These are phyloP conservation scores for Cladosporium halotolerans DNA, from an alignment of 2,329 filamentous ascomycete genomes.

Conservation along the genomic window DNA sequence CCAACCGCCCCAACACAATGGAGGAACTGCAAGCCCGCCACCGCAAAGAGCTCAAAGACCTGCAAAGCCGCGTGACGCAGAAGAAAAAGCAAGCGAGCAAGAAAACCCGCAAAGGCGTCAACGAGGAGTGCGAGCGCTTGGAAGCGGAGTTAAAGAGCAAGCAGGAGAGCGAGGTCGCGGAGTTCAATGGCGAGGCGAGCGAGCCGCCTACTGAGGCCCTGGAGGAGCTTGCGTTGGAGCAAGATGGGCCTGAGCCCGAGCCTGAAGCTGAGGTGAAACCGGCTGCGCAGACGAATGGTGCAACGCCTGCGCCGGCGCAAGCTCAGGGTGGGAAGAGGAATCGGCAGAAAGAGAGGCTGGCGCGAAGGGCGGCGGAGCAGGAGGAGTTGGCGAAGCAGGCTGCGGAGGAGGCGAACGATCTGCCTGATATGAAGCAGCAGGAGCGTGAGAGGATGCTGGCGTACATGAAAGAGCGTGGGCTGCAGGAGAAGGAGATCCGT, in stretches of 20 bases:
- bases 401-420: slow-evolving; percentile 64
- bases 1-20: slow-evolving; percentile 36
- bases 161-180: slow-evolving; percentile 47
- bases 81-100: slow-evolving; percentile 98
- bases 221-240: slow-evolving; percentile 5
- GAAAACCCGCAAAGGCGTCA: slow-evolving; percentile 56
- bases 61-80: slow-evolving; percentile 77
- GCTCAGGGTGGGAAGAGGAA: slow-evolving; percentile 59
- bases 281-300: neutral
- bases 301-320: neutral
- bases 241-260: neutral
- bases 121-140: slow-evolving; percentile 56
- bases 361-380: slow-evolving; percentile 79
- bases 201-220: slow-evolving; percentile 1
- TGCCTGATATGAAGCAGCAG: slow-evolving; percentile 64
- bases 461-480: slow-evolving; percentile 56
- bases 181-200: slow-evolving; percentile 33
- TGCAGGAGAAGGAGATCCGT: slow-evolving; percentile 71
- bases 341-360: slow-evolving; percentile 83
- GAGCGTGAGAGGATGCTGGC: slow-evolving; percentile 66
- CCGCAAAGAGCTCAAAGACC: slow-evolving; percentile 79
- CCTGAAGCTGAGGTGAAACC: neutral
- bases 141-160: slow-evolving; percentile 51
- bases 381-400: slow-evolving; percentile 64
- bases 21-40: slow-evolving; percentile 76